phyloP scores from a whole-genome alignment of 306 rosid genomes.

The Amphicarpaea edgeworthii region DNA sequence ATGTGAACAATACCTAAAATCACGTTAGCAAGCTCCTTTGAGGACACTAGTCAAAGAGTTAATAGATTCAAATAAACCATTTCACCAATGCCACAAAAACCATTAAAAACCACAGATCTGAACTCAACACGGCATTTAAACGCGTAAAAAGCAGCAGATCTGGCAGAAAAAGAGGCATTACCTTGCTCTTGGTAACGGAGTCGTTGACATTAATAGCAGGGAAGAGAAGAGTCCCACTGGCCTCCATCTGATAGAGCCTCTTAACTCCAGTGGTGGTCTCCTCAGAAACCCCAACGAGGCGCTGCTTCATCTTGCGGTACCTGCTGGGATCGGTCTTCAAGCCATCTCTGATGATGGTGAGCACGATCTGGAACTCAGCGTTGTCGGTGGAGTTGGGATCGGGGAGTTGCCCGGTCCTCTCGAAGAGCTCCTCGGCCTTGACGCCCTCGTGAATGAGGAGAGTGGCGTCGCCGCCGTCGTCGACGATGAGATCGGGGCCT shows the following conservation, averaged over 20 bases:
- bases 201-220: conserved; percentile 97
- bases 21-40: background rate
- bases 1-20: background rate
- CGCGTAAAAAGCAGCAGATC: conserved; percentile 8
- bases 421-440: conserved; percentile 84
- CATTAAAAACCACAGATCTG: conserved; percentile 19
- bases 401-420: conserved; percentile 64
- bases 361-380: conserved; percentile 86
- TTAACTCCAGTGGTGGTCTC: conserved; percentile 98
- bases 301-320: conserved; percentile 87
- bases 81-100: background rate
- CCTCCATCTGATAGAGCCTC: conserved; percentile 96
- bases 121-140: background rate
- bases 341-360: conserved; percentile 77
- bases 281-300: conserved; percentile 93
- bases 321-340: conserved; percentile 77
- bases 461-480: conserved; percentile 93
- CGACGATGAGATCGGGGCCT: conserved; percentile 93
- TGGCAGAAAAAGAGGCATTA: background rate
- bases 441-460: conserved; percentile 89
- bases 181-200: conserved; percentile 99
- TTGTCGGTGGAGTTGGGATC: conserved; percentile 84
- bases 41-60: conserved; percentile 24
- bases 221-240: conserved; percentile 75
- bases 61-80: background rate